These are phyloP conservation scores for Porcisia hertigi DNA, from an alignment of 208 protist species.

Conservation along the genomic window DNA sequence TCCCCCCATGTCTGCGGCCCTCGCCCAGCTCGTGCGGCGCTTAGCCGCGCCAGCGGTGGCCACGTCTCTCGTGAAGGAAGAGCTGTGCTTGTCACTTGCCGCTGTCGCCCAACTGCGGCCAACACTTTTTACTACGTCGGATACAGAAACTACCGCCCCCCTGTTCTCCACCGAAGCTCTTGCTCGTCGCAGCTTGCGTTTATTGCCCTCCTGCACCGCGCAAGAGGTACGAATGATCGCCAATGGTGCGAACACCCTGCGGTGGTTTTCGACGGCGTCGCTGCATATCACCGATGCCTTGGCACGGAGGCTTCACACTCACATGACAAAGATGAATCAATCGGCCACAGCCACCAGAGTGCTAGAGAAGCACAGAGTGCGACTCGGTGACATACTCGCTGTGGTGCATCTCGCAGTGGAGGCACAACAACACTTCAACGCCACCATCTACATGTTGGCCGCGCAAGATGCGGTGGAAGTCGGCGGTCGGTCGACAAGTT, in stretches of 20 bases:
- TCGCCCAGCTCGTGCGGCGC: slow-evolving; percentile 31
- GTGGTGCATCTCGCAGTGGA: slow-evolving; percentile 17
- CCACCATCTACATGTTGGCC: slow-evolving; percentile 18
- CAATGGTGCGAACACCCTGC: slow-evolving; percentile 45
- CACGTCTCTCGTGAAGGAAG: slow-evolving; percentile 29
- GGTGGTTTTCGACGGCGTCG: slow-evolving; percentile 19
- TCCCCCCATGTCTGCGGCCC: slow-evolving; percentile 3
- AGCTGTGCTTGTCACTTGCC: slow-evolving; percentile 72
- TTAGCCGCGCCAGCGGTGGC: slow-evolving; percentile 26
- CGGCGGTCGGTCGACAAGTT: neutral
- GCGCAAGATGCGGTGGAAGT: slow-evolving; percentile 9
- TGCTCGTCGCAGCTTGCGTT: slow-evolving; percentile 25
- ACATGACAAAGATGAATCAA: neutral
- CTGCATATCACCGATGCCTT: slow-evolving; percentile 38
- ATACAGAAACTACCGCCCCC: slow-evolving; percentile 1
- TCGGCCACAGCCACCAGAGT: neutral
- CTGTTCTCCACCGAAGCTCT: slow-evolving; percentile 10
- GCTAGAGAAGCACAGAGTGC: slow-evolving; percentile 7
- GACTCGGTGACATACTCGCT: slow-evolving; percentile 20
- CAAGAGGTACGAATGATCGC: slow-evolving; percentile 72
- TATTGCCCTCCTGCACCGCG: slow-evolving; percentile 47
- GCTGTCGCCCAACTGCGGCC: slow-evolving; percentile 45
- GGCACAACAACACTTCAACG: slow-evolving; percentile 26
- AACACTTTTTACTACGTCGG: neutral
- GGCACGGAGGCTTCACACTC: slow-evolving; percentile 34